These are phyloP conservation scores for Diaporthe batatas DNA, from an alignment of 2,329 filamentous ascomycete species.

Conservation along the genomic window DNA sequence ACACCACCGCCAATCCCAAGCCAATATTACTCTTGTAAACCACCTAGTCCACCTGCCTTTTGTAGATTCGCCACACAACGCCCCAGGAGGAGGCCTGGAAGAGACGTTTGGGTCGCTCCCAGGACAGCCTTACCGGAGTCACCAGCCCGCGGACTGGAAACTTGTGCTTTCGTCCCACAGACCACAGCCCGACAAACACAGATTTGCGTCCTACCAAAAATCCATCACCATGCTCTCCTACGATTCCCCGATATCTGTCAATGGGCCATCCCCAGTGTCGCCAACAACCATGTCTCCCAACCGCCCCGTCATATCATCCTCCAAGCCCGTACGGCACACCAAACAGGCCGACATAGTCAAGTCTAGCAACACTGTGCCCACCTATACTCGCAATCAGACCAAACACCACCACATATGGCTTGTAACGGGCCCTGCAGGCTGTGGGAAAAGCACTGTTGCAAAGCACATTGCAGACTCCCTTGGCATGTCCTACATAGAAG, in stretches of 20 bases:
- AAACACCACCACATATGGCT: constrained; percentile 81
- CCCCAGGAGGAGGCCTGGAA: not conserved
- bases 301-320: constrained; percentile 48
- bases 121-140: not conserved
- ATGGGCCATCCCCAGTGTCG: constrained; percentile 53
- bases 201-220: not conserved
- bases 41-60: not conserved
- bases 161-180: not conserved
- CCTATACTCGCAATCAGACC: constrained; percentile 46
- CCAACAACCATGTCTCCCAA: constrained; percentile 46
- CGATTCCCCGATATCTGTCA: constrained; percentile 60
- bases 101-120: not conserved
- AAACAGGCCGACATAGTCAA: constrained; percentile 48
- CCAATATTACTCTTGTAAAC: not conserved
- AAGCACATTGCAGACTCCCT: constrained; percentile 73
- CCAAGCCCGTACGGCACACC: constrained; percentile 46
- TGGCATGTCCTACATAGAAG: constrained; percentile 79
- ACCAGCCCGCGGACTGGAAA: not conserved
- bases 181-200: not conserved
- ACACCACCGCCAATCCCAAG: not conserved
- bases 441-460: constrained; percentile 83
- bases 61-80: not conserved
- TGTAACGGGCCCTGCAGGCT: constrained; percentile 83
- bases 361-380: constrained; percentile 49
- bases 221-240: constrained; percentile 62